Conservation (phyloP, 129 eudicot species). For the Apium graveolens region DNA sequence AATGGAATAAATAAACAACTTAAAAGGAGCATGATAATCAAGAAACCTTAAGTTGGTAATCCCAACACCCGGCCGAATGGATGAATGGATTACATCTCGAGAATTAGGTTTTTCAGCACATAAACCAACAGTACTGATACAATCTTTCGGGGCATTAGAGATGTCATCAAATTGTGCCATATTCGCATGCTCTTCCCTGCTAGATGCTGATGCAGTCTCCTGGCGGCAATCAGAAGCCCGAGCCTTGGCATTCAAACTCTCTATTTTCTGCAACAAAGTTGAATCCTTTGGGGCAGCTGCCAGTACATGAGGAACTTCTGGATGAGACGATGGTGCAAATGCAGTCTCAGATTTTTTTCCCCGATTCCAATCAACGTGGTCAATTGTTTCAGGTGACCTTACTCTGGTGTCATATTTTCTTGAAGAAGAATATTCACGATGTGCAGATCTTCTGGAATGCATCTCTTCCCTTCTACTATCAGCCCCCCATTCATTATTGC, state of each 20-base stretch:
- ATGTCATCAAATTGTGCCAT: constrained; percentile 20
- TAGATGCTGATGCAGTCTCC: constrained; percentile 18
- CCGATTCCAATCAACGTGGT: constrained; percentile 27
- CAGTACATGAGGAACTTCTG: constrained; percentile 24
- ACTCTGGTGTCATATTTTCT: constrained; percentile 12
- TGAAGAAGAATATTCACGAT: constrained; percentile 16
- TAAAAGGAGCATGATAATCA: constrained; percentile 4
- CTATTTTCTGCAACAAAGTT: constrained; percentile 68
- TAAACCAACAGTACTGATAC: constrained; percentile 23
- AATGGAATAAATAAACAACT: background rate
- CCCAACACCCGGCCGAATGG: background rate
- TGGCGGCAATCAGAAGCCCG: constrained; percentile 60
- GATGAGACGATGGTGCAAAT: constrained; percentile 10
- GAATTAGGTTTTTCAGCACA: constrained; percentile 16
- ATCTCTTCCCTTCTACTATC: constrained; percentile 39
- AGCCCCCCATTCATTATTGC: constrained; percentile 56
- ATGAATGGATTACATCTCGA: constrained; percentile 23
- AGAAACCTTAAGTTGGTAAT: constrained; percentile 34
- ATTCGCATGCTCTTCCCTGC: constrained; percentile 39
- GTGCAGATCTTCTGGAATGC: constrained; percentile 27
- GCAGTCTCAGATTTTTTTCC: constrained; percentile 29
- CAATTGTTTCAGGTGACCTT: constrained; percentile 29
- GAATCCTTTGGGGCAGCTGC: constrained; percentile 43
- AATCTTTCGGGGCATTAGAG: constrained; percentile 19
- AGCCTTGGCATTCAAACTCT: constrained; percentile 69